Conservation (phyloP, 495 filamentous ascomycete species). For the Penicillium soppii region DNA sequence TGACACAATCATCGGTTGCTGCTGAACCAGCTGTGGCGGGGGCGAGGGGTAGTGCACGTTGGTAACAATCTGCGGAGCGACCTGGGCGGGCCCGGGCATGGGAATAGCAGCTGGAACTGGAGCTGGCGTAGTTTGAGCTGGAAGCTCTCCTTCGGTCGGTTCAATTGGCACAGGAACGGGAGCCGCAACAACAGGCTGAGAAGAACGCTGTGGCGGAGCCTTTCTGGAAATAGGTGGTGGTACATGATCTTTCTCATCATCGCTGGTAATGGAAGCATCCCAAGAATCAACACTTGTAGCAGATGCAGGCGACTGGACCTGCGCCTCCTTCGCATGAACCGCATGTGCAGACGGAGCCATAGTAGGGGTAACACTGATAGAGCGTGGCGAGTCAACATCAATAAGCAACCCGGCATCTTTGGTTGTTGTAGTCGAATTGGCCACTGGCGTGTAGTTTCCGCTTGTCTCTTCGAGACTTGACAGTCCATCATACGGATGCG, state of each 20-base stretch:
- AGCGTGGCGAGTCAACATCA: conserved; percentile 29
- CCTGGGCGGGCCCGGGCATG: conserved; percentile 3
- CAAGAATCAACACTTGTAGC: conserved; percentile 16
- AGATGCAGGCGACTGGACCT: conserved; percentile 3
- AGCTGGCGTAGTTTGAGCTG: too few species aligned
- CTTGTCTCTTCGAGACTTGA: background rate
- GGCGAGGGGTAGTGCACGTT: conserved; percentile 5
- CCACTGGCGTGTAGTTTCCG: background rate
- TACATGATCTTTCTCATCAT: conserved; percentile 12
- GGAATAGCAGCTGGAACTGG: conserved; percentile 6
- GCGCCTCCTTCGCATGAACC: conserved; percentile 1
- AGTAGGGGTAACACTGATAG: background rate
- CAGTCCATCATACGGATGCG: background rate
- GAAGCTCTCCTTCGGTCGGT: too few species aligned
- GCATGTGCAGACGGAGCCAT: background rate
- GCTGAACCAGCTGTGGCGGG: conserved; percentile 6
- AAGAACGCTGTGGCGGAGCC: background rate
- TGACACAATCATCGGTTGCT: conserved; percentile 21
- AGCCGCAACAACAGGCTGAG: conserved; percentile 4
- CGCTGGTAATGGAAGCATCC: conserved; percentile 9
- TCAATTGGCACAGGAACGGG: conserved; percentile 8
- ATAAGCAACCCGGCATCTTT: conserved; percentile 23
- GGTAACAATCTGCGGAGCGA: conserved; percentile 20
- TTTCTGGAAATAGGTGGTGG: conserved; percentile 1
- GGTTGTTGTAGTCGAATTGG: background rate